Evolutionary conservation across 129 eudicot genomes (phyloP).

Genomic region (Rutidosis leptorrhynchoides): DNA sequence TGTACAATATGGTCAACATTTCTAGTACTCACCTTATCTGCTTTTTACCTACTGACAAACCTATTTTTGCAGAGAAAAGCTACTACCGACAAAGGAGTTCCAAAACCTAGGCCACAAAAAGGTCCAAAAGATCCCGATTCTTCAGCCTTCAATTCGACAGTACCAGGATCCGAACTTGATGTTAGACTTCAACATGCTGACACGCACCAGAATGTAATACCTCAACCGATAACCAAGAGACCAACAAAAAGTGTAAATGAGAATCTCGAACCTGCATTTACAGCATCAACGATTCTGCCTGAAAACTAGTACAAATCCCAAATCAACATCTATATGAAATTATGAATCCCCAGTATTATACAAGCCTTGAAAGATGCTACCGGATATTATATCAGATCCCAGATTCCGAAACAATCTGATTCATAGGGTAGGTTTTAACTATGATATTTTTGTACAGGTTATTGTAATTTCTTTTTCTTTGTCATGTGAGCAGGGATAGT

Average conservation of each 20-base stretch:
- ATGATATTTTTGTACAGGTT: slow-evolving; percentile 38
- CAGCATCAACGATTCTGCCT: slow-evolving; percentile 25
- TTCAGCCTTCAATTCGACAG: slow-evolving; percentile 30
- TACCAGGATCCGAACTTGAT: slow-evolving; percentile 39
- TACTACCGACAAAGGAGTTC: slow-evolving; percentile 41
- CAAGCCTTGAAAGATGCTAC: slow-evolving; percentile 1
- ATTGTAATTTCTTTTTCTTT: not conserved
- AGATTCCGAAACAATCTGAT: not conserved
- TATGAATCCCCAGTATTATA: not conserved
- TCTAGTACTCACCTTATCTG: not conserved
- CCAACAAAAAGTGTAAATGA: slow-evolving; percentile 93
- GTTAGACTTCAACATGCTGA: slow-evolving; percentile 35
- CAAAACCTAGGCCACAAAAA: slow-evolving; percentile 56
- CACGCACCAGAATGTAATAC: slow-evolving; percentile 38
- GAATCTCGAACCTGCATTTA: slow-evolving; percentile 70
- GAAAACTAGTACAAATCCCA: slow-evolving; percentile 30
- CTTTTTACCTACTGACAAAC: not conserved
- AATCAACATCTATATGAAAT: slow-evolving; percentile 5
- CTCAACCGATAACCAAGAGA: slow-evolving; percentile 59
- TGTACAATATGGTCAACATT: not conserved
- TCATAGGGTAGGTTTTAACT: not conserved
- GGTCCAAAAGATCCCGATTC: slow-evolving; percentile 38
- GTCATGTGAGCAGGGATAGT: not conserved
- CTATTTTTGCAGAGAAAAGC: slow-evolving; percentile 52
- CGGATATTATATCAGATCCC: not conserved